phyloP scores from a whole-genome alignment of 306 rosid species.

The Pyrus communis region DNA sequence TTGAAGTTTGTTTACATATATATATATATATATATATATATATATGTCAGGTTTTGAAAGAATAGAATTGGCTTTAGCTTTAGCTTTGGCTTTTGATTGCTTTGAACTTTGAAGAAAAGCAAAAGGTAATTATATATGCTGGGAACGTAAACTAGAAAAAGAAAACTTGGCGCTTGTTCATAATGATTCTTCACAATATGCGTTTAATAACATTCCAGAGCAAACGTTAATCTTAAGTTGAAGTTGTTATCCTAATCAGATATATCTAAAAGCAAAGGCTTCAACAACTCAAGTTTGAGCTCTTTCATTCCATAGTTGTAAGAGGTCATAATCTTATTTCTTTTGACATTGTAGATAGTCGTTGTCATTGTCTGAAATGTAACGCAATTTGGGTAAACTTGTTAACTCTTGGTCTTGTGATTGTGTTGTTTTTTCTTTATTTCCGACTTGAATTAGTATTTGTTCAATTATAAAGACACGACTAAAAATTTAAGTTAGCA shows the following conservation, averaged over 20 bases:
- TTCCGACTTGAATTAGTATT: not conserved
- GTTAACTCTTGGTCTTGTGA: too few species aligned
- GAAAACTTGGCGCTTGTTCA: not conserved
- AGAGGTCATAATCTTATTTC: not conserved
- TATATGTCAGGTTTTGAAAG: not conserved
- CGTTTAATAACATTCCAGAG: not conserved
- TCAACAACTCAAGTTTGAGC: not conserved
- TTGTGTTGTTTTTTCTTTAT: not conserved
- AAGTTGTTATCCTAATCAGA: not conserved
- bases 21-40: too few species aligned
- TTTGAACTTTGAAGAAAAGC: slow-evolving; percentile 12
- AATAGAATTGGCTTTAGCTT: not conserved
- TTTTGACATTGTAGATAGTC: not conserved
- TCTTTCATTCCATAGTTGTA: not conserved
- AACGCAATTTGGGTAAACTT: not conserved
- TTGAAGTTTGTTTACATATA: too few species aligned
- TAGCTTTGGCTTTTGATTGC: not conserved
- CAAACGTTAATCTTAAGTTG: not conserved
- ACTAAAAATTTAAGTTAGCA: too few species aligned
- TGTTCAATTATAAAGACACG: not conserved
- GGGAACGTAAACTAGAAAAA: not conserved
- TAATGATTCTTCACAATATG: not conserved
- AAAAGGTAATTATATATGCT: not conserved
- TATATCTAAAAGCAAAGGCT: not conserved
- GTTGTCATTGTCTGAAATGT: not conserved